A percentile compares a stretch with the other conserved stretches of the same genome.
These are phyloP conservation scores for Colletotrichum gigasporum DNA, from an alignment of 2,329 filamentous ascomycete species.

Conservation along the genomic window DNA sequence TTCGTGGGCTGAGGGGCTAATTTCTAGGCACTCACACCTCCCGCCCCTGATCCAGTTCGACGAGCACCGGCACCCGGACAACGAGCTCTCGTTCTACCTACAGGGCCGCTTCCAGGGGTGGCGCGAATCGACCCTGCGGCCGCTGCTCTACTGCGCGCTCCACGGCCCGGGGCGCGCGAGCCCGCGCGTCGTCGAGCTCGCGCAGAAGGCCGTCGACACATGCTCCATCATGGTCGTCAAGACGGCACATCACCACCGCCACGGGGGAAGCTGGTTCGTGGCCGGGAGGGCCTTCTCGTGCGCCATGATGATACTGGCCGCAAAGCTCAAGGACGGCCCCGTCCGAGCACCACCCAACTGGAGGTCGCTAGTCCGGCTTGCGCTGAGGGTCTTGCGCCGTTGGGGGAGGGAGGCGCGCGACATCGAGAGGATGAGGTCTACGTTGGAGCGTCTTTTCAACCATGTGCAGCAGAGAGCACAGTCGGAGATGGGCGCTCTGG, in stretches of 20 bases:
- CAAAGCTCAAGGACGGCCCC: not conserved
- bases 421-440: not conserved
- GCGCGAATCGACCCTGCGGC: slow-evolving; percentile 31
- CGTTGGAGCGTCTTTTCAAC: slow-evolving; percentile 4
- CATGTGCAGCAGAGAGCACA: not conserved
- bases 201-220: slow-evolving; percentile 16
- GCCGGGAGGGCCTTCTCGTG: slow-evolving; percentile 17
- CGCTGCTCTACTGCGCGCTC: slow-evolving; percentile 29
- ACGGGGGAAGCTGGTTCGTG: slow-evolving; percentile 31
- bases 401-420: slow-evolving; percentile 1
- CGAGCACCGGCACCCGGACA: slow-evolving; percentile 10
- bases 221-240: slow-evolving; percentile 19
- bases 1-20: too few relatives aligned
- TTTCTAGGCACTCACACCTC: slow-evolving; percentile 24
- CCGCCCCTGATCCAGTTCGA: slow-evolving; percentile 27
- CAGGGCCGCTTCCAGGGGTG: slow-evolving; percentile 28
- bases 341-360: not conserved
- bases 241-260: slow-evolving; percentile 23
- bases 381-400: not conserved
- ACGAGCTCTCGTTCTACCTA: slow-evolving; percentile 30
- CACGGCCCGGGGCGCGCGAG: not conserved
- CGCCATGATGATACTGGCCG: slow-evolving; percentile 20
- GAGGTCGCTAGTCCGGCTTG: not conserved
- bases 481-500: not conserved
- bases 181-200: slow-evolving; percentile 6